Evolutionary conservation across 352 stramenopile genomes (phyloP).

Genomic region (Phytophthora constricta): DNA sequence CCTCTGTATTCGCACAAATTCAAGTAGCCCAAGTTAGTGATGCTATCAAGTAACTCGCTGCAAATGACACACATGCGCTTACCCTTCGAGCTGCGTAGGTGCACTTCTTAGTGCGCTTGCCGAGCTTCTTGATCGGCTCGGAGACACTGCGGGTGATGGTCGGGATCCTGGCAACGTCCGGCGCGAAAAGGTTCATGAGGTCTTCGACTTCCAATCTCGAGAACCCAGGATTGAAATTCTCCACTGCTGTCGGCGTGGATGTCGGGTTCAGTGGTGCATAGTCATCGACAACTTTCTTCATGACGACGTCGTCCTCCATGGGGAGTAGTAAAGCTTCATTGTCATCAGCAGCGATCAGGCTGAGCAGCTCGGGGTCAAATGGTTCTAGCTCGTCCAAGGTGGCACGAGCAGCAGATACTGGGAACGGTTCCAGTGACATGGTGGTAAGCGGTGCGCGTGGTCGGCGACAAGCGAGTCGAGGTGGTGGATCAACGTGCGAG

Average conservation of each 20-base stretch:
- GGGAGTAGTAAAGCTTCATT: slow-evolving; percentile 8
- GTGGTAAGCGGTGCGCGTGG: slow-evolving; percentile 8
- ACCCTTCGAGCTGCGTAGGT: slow-evolving; percentile 64
- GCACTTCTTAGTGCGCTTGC: slow-evolving; percentile 61
- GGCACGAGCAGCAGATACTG: slow-evolving; percentile 34
- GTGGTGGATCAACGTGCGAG: slow-evolving; percentile 33
- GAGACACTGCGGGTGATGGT: slow-evolving; percentile 28
- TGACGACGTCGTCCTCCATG: slow-evolving; percentile 15
- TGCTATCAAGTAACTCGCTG: neutral
- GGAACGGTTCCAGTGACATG: slow-evolving; percentile 43
- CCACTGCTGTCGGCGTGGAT: slow-evolving; percentile 44
- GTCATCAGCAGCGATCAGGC: slow-evolving; percentile 39
- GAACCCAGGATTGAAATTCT: slow-evolving; percentile 42
- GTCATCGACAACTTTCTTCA: slow-evolving; percentile 32
- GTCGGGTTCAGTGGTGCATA: slow-evolving; percentile 42
- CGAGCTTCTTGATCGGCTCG: slow-evolving; percentile 38
- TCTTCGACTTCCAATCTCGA: slow-evolving; percentile 45
- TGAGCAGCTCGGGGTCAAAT: slow-evolving; percentile 43
- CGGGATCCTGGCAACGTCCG: slow-evolving; percentile 28
- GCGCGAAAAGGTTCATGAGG: slow-evolving; percentile 44
- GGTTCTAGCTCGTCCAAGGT: slow-evolving; percentile 36
- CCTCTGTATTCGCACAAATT: slow-evolving; percentile 30
- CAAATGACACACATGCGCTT: slow-evolving; percentile 10
- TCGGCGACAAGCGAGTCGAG: neutral
- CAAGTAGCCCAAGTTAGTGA: slow-evolving; percentile 18